Evolutionary conservation across 805 yeast genomes (phyloP), one percentile per base, ranked within the genome.

Genomic region (Candida sanyiensis): DNA sequence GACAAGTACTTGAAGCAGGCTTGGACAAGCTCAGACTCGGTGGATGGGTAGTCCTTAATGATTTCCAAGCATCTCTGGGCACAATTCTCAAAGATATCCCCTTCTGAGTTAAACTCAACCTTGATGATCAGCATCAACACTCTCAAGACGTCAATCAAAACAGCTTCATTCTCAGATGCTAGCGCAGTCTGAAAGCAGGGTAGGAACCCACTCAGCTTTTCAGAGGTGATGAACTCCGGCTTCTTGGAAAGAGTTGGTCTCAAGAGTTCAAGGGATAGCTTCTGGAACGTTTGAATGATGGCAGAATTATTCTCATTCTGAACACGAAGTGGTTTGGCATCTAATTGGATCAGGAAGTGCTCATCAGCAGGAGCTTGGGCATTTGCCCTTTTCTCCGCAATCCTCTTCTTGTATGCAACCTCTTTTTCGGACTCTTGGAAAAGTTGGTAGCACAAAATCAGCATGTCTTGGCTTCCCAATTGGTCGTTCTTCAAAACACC

Each of bases 1-100:
- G 95, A 75, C 38, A 93, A 61, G 47, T 80, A 83, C 49, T 79
- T 80, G 56, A 89, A 69, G 43, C 88, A 73, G 12, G 83, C 72
- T 58, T 90, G 97, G 52, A 87, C 81, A 11, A 90, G 55, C 39
- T 85, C 95, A 24, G 80, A 71, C 38, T 80, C 78, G 1, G 96
- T 87, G 1, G 79, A 65, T 5, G 96, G 88, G 35, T 82, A 73
- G 47, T 83, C 83, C 53, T 80, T 80, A 29, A 90, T 70, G 17
- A 88, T 69, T 12, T 64, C 73, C 39, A 83, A 61, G 1, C 79
- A 74, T 34, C 67, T 67, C 59, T 81, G 72, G 3, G 88, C 75
- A 51, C 82, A 74, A 19, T 70, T 59, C 40, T 75, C 73, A 62
- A 83, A 80, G 22, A 69, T 61, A 38, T 61, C 69, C 21, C 60